These are phyloP conservation scores for Kodamaea hsintzibuensis DNA, from an alignment of 805 yeast species.

Conservation along the genomic window DNA sequence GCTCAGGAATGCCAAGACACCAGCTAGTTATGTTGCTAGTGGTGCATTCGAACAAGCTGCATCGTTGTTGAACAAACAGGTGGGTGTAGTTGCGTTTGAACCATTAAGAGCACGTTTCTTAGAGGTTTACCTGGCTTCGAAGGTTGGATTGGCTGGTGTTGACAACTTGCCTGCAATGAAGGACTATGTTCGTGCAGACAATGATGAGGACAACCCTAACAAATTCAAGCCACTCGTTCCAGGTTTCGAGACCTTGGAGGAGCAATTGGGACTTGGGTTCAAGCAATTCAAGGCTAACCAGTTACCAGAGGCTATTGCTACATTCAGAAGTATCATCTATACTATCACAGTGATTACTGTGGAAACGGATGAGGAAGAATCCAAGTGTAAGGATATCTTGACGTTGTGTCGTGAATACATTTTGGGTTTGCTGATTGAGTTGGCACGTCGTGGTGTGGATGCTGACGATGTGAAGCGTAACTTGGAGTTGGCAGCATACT, in stretches of 20 bases:
- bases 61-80: constrained; percentile 84
- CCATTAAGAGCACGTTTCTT: constrained; percentile 83
- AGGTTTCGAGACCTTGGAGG: constrained; percentile 66
- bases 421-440: constrained; percentile 87
- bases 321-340: constrained; percentile 79
- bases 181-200: constrained; percentile 66
- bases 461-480: constrained; percentile 76
- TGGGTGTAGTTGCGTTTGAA: constrained; percentile 82
- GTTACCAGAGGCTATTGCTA: constrained; percentile 73
- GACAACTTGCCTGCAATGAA: constrained; percentile 72
- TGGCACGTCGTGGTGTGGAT: constrained; percentile 80
- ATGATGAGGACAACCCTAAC: constrained; percentile 52
- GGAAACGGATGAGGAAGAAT: constrained; percentile 70
- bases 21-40: constrained; percentile 92
- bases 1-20: constrained; percentile 85
- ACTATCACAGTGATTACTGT: constrained; percentile 72
- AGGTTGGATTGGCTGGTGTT: constrained; percentile 71
- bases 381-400: constrained; percentile 69
- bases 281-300: constrained; percentile 81
- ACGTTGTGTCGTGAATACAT: constrained; percentile 85
- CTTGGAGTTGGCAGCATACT: constrained; percentile 93
- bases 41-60: constrained; percentile 97
- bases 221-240: constrained; percentile 66
- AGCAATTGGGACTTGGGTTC: constrained; percentile 70
- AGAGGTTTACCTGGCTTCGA: constrained; percentile 80